Base-by-base conservation (phyloP, 306 rosid species). In the Glycyrrhiza uralensis region DNA sequence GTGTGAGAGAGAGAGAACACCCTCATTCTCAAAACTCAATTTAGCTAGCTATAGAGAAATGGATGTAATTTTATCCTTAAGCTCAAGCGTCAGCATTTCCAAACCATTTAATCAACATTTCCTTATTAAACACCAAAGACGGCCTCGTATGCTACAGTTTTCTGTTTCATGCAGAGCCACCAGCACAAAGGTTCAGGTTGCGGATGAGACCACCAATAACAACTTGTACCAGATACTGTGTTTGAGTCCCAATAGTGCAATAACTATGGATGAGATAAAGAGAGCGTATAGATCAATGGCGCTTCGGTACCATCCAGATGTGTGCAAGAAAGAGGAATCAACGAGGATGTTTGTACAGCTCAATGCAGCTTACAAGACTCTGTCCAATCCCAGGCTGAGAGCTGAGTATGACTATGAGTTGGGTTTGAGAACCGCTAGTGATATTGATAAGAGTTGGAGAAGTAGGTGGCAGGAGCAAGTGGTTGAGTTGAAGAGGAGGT, bases 251-350 rank as follows among this genome's bases (percentile, higher is more conserved):
- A 28, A 58, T 1, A 75, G 30, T 2, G 85, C 87, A 20, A 88
- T n/a, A n/a, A n/a, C 83, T 44, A 23, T 11, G 24, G 82, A 79
- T 14, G 96, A 90, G 23, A 84, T 88, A 32, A 90, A 86, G 78
- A 85, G 51, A 58, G 93, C 93, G 0, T 88, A 90, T 3, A 77
- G 90, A 69, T 71, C 60, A 23, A 80, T 80, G 91, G 96, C 91
- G 0, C 87, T 81, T 26, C 72, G 19, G 12, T 85, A 86, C 44
- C 96, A 90, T 26, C 96, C 96, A 0, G 91, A 90, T 12, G 73
- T 83, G 19, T 89, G 89, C 33, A 79, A 69, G 83, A 85, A 81
- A 39, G 91, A 89, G 18, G 87, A 85, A 5, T 75, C 70, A 0
- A 79, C 90, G 0, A 76, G 75, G 77, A 79, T 87, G 76, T 84